Conservation (phyloP, 75 land plant species). For the Cupressus sempervirens region DNA sequence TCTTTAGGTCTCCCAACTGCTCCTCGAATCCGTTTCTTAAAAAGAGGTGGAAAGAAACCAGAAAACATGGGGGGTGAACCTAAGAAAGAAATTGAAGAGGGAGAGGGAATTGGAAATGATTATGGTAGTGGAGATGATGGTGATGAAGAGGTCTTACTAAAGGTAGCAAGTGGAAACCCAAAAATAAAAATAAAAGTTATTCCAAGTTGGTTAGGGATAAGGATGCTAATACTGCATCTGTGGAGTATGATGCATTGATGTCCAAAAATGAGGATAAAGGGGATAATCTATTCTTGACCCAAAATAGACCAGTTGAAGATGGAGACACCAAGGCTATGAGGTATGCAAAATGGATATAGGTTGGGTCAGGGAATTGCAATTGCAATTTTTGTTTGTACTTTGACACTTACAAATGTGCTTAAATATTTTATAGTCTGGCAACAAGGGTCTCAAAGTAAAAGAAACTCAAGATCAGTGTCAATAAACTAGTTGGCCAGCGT, state of each 20-base stretch:
- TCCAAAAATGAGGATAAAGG: constrained; percentile 18
- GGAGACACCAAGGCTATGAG: constrained; percentile 10
- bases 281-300: constrained; percentile 25
- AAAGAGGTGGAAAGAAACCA: constrained; percentile 14
- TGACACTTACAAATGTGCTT: neutral
- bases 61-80: constrained; percentile 11
- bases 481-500: constrained; percentile 66
- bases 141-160: constrained; percentile 6
- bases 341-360: constrained; percentile 8
- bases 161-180: constrained; percentile 2
- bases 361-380: constrained; percentile 8
- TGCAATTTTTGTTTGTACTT: neutral
- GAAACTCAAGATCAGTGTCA: constrained; percentile 85
- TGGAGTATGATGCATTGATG: constrained; percentile 19
- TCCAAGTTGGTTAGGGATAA: constrained; percentile 17
- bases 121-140: constrained; percentile 17
- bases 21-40: constrained; percentile 75
- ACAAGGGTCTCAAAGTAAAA: constrained; percentile 64
- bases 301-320: constrained; percentile 22
- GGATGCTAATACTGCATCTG: constrained; percentile 19
- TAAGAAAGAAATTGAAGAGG: constrained; percentile 2
- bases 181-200: constrained; percentile 6
- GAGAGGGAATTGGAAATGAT: constrained; percentile 17
- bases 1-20: constrained; percentile 90
- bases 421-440: constrained; percentile 12